Conservation (phyloP, 2,329 filamentous ascomycete species). For the Penicillium sp. region DNA sequence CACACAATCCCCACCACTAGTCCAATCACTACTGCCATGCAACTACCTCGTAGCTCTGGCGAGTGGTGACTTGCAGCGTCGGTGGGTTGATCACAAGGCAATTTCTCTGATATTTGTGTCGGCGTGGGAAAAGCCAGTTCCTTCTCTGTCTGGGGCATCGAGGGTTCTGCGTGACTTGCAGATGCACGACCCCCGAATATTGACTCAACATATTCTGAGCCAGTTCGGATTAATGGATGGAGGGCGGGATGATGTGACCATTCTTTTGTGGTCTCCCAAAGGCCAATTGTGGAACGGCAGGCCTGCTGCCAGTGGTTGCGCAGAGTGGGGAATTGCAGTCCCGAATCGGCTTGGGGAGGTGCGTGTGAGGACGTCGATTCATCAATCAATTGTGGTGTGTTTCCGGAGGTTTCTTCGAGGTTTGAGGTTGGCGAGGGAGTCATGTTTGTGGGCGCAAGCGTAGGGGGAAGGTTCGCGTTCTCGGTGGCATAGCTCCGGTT, state of each 20-base stretch:
- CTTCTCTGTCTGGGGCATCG: slow-evolving; percentile 1
- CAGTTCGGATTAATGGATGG: slow-evolving; percentile 1
- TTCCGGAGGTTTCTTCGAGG: slow-evolving; percentile 1
- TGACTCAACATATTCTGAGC: slow-evolving; percentile 4
- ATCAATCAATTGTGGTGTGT: slow-evolving; percentile 4
- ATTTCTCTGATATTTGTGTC: slow-evolving; percentile 6
- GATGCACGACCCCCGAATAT: background rate
- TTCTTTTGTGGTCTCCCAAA: slow-evolving; percentile 10
- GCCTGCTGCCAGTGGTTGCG: slow-evolving; percentile 33
- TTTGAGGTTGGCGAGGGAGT: slow-evolving; percentile 9
- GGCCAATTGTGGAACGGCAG: slow-evolving; percentile 22
- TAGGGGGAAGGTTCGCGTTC: slow-evolving; percentile 6
- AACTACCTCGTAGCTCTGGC: slow-evolving; percentile 33
- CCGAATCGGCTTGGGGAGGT: background rate
- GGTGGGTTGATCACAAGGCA: slow-evolving; percentile 22
- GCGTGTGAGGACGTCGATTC: slow-evolving; percentile 4
- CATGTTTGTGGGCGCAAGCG: slow-evolving; percentile 11
- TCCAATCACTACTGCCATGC: slow-evolving; percentile 39
- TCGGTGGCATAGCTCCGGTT: slow-evolving; percentile 15
- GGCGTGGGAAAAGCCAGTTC: background rate
- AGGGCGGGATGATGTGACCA: background rate
- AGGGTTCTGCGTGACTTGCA: background rate
- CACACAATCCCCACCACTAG: slow-evolving; percentile 38
- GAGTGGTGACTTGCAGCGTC: slow-evolving; percentile 27
- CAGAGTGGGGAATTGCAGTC: slow-evolving; percentile 11